These are phyloP conservation scores for Fusarium sp. DNA, from an alignment of 2,329 filamentous ascomycete species.

Conservation along the genomic window DNA sequence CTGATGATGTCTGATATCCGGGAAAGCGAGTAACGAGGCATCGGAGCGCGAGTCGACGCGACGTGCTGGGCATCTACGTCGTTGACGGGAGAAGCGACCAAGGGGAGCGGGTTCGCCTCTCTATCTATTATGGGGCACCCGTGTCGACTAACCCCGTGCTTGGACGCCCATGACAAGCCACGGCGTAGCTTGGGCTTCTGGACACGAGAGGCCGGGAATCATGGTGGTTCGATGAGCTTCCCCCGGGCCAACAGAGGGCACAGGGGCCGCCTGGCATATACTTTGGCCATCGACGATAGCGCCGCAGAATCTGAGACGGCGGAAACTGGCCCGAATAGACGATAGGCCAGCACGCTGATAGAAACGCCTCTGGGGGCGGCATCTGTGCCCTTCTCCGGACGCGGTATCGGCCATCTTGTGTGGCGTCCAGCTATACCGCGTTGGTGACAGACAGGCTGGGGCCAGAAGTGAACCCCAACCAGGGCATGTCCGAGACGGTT, in stretches of 20 bases:
- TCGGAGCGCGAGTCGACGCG: constrained; percentile 8
- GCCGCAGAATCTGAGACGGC: too few relatives aligned
- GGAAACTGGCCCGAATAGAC: too few relatives aligned
- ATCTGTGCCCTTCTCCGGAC: neutral
- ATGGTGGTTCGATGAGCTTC: neutral
- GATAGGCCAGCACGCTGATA: too few relatives aligned
- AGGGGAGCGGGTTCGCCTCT: neutral
- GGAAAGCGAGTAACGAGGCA: constrained; percentile 37
- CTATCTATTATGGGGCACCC: neutral
- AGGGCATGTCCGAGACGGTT: too few relatives aligned
- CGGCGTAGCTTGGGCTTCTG: neutral
- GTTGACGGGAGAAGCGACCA: neutral
- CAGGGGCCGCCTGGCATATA: neutral
- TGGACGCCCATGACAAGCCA: constrained; percentile 22
- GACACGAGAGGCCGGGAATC: neutral
- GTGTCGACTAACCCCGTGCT: constrained; percentile 2
- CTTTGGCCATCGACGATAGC: too few relatives aligned
- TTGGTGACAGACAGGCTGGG: too few relatives aligned
- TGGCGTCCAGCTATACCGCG: neutral
- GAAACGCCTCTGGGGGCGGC: too few relatives aligned
- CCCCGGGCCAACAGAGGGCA: neutral
- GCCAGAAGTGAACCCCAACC: too few relatives aligned
- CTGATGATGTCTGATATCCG: constrained; percentile 40
- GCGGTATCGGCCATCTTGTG: neutral
- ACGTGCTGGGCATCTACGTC: constrained; percentile 10